Evolutionary conservation across 306 rosid species (phyloP).

Genomic region (Cicer judaicum): DNA sequence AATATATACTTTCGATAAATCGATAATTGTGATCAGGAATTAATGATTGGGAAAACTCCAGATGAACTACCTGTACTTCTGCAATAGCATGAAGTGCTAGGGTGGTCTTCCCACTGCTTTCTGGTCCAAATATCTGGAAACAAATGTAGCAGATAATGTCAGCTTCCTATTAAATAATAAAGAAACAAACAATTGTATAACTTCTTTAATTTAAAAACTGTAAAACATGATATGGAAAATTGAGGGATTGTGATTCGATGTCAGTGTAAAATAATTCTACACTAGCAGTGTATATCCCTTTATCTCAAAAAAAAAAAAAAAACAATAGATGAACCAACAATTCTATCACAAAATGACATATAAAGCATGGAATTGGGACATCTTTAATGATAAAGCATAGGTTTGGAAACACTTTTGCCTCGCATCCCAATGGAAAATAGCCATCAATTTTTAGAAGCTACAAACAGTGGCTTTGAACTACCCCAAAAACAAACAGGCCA

Average conservation of each 20-base stretch:
- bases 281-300: too few relatives aligned
- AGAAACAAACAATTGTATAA: too few relatives aligned
- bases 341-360: constrained; percentile 17
- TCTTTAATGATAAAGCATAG: constrained; percentile 5
- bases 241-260: too few relatives aligned
- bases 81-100: constrained; percentile 98
- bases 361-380: constrained; percentile 26
- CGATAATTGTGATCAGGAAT: not conserved
- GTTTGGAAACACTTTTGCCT: too few relatives aligned
- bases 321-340: not conserved
- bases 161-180: not conserved
- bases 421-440: too few relatives aligned
- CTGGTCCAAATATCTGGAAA: constrained; percentile 91
- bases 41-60: constrained; percentile 32
- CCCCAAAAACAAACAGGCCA: too few relatives aligned
- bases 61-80: constrained; percentile 80
- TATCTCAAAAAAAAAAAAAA: too few relatives aligned
- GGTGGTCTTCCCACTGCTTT: constrained; percentile 99
- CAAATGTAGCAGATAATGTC: constrained; percentile 35
- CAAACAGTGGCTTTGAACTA: too few relatives aligned
- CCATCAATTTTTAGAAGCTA: too few relatives aligned
- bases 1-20: constrained; percentile 4
- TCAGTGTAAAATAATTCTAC: too few relatives aligned
- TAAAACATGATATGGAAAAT: too few relatives aligned
- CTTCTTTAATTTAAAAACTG: too few relatives aligned